A percentile compares a stretch with the other conserved stretches of the same genome.
Evolutionary conservation across 495 filamentous ascomycete species (phyloP).

Genomic region (Chlorociboria aeruginascens): DNA sequence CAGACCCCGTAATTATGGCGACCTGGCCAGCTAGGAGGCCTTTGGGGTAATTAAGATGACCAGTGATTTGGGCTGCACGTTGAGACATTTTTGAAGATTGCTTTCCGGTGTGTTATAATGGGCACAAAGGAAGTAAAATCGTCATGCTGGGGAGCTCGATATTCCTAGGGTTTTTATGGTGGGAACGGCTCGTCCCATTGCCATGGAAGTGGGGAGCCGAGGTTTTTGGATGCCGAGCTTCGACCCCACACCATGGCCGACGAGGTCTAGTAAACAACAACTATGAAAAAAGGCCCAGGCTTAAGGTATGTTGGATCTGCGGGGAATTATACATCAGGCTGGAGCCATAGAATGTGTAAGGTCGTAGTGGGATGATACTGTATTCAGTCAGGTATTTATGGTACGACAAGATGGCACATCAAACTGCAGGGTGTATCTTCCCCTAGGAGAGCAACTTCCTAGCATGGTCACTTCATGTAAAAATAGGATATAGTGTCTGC

Average conservation of each 20-base stretch:
- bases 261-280: no score
- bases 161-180: not conserved
- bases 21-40: constrained; percentile 67
- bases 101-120: not conserved
- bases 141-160: not conserved
- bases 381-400: no score
- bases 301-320: no score
- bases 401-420: no score
- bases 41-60: constrained; percentile 67
- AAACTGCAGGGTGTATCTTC: no score
- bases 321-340: no score
- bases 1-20: constrained; percentile 79
- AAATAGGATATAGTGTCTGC: not conserved
- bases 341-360: no score
- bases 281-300: no score
- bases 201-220: not conserved
- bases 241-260: not conserved
- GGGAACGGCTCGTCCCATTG: not conserved
- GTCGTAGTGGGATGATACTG: no score
- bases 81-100: constrained; percentile 29
- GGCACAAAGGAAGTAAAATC: not conserved
- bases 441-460: not conserved
- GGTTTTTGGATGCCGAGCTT: not conserved
- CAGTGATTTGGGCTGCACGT: constrained; percentile 54
- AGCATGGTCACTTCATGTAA: not conserved